Conservation (phyloP, 495 filamentous ascomycete species). For the Penicillium soppii region DNA sequence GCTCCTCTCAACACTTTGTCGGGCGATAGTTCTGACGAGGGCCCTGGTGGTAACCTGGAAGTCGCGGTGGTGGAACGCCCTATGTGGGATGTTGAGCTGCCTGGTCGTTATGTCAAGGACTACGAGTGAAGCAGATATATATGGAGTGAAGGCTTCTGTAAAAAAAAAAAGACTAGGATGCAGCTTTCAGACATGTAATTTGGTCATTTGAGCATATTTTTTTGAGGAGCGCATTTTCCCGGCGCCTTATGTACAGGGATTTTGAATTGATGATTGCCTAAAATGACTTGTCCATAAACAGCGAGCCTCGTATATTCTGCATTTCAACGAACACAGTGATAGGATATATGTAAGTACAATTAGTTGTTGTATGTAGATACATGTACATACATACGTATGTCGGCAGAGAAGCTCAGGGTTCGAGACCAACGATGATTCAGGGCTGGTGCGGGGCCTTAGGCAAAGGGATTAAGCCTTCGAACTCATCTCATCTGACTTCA, state of each 20-base stretch:
- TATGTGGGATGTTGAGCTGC: constrained; percentile 77
- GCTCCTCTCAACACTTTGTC: constrained; percentile 57
- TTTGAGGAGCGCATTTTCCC: constrained; percentile 18
- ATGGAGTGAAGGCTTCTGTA: constrained; percentile 1
- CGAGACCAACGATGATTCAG: neutral
- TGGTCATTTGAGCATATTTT: constrained; percentile 12
- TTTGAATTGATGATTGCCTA: constrained; percentile 3
- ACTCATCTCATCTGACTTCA: neutral
- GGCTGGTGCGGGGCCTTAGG: constrained; percentile 1
- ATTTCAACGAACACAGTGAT: too few species aligned
- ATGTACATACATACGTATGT: too few species aligned
- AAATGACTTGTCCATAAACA: neutral
- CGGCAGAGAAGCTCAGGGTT: neutral
- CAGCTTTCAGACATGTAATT: constrained; percentile 10
- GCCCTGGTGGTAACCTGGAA: constrained; percentile 53
- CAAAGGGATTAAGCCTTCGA: neutral
- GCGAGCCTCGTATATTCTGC: neutral
- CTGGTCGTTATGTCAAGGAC: constrained; percentile 67
- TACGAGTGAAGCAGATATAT: constrained; percentile 50
- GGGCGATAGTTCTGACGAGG: constrained; percentile 21
- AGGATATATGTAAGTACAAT: too few species aligned
- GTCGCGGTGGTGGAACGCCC: constrained; percentile 88
- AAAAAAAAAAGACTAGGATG: constrained; percentile 5
- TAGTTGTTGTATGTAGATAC: too few species aligned
- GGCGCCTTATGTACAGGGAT: constrained; percentile 25